Base-by-base conservation (phyloP, 1,284 basidiomycete species). In the Tremellales sp. region DNA sequence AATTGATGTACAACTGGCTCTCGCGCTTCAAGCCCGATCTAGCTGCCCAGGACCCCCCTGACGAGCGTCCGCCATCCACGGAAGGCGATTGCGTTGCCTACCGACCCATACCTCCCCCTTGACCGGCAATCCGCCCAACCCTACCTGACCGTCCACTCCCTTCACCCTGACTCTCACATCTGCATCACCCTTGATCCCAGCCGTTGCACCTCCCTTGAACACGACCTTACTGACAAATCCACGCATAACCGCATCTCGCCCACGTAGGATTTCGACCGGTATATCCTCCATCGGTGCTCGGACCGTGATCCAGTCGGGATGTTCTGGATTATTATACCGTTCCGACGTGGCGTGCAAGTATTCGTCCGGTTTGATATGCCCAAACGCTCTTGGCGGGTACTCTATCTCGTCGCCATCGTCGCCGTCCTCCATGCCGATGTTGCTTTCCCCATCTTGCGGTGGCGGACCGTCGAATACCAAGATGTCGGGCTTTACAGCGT, bases 211-310 rank as follows among this genome's bases (percentile, higher is more conserved):
- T 12, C 74, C 72, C 49, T 65, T 67, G 57, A 74, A 68, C 5
- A 75, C 57, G 25, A 75, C 61, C 54, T 74, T 75, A 45, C 57
- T 51, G 3, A 74, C 64, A 54, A 75, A 75, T 27, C 61, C 62
- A n/a, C 59, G 58, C 36, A 75, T 50, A 19, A 72, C 54, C 11
- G 42, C 46, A 45, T 72, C 67, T 19, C 70, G 51, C 0, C 70
- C 73, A 6, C 59, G 60, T 2, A 75, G 51, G 27, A 75, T 64
- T 22, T 70, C 61, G 11, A 75, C 54, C 1, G 67, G 62, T 11
- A 74, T 60, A 39, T 74, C 52, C 2, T 50, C 40, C 23, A 74
- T 51, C 2, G 71, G 69, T 8, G 73, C 72, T 7, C 60, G 53
- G 2, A 75, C 70, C 21, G 64, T 57, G 5, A 72, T 48, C 3